These are phyloP conservation scores for Prunus yedoensis DNA, from an alignment of 331 rosid genomes.

Conservation along the genomic window DNA sequence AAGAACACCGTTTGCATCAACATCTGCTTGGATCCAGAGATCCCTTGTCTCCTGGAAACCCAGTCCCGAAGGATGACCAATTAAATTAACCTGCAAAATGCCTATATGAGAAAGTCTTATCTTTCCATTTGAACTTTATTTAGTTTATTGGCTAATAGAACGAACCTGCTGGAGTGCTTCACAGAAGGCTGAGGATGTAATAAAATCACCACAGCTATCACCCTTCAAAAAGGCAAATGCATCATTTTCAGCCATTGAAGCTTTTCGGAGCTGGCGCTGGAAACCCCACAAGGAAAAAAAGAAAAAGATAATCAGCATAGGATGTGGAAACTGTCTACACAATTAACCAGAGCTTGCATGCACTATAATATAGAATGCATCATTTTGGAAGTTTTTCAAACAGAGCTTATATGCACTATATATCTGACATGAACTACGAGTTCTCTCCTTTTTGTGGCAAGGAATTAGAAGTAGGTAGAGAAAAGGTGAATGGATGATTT, in stretches of 20 bases:
- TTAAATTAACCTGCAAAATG: conserved; percentile 55
- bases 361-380: neutral
- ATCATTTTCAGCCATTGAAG: conserved; percentile 68
- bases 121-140: conserved; percentile 7
- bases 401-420: neutral
- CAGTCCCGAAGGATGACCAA: conserved; percentile 64
- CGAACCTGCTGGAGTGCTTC: conserved; percentile 74
- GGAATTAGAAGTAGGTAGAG: neutral
- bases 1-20: conserved; percentile 63
- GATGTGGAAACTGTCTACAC: conserved; percentile 1
- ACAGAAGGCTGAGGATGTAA: conserved; percentile 55
- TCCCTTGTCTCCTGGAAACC: conserved; percentile 70
- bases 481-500: neutral
- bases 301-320: conserved; percentile 10
- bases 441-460: neutral
- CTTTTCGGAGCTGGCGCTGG: conserved; percentile 70
- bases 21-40: conserved; percentile 78
- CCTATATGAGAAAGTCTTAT: conserved; percentile 18
- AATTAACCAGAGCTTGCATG: neutral
- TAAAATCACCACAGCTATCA: conserved; percentile 47
- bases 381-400: neutral
- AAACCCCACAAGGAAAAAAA: conserved; percentile 15
- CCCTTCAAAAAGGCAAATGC: conserved; percentile 78
- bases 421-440: neutral
- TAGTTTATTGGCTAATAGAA: neutral